Evolutionary conservation across 257 asterid genomes (phyloP).

Genomic region (Solanum paucissectum): DNA sequence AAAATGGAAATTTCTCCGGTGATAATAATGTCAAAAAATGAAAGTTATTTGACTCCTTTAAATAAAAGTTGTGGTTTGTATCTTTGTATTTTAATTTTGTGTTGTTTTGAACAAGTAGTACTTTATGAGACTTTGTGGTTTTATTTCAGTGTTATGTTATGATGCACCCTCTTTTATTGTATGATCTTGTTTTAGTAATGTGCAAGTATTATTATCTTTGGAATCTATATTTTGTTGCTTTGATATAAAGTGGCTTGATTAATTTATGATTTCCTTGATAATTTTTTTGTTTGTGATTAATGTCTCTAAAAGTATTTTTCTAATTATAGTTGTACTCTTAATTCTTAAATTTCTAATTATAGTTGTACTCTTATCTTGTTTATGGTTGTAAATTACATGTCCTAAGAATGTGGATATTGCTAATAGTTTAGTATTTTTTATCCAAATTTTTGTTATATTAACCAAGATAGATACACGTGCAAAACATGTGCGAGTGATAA

Average conservation of each 20-base stretch:
- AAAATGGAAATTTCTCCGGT: neutral
- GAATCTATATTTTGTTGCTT: neutral
- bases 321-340: neutral
- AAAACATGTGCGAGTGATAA: neutral
- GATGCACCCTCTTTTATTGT: neutral
- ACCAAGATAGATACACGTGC: neutral
- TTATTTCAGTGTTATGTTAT: neutral
- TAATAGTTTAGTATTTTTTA: neutral
- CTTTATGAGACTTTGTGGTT: neutral
- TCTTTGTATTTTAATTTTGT: neutral
- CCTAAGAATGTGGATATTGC: neutral
- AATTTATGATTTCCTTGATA: too few relatives aligned
- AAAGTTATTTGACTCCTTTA: neutral
- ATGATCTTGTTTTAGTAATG: neutral
- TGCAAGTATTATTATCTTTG: neutral
- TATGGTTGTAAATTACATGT: neutral
- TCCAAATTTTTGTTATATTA: neutral
- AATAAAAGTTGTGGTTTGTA: neutral
- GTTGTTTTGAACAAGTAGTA: neutral
- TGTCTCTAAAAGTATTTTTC: too few relatives aligned
- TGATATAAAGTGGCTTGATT: neutral
- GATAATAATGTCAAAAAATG: neutral
- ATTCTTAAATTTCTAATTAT: neutral
- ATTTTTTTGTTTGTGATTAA: too few relatives aligned
- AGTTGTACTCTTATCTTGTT: neutral